Evolutionary conservation across 768 basidiomycete genomes (phyloP), one percentile per base, ranked within the genome.

Genomic region (Kwoniella newhampshirensis): DNA sequence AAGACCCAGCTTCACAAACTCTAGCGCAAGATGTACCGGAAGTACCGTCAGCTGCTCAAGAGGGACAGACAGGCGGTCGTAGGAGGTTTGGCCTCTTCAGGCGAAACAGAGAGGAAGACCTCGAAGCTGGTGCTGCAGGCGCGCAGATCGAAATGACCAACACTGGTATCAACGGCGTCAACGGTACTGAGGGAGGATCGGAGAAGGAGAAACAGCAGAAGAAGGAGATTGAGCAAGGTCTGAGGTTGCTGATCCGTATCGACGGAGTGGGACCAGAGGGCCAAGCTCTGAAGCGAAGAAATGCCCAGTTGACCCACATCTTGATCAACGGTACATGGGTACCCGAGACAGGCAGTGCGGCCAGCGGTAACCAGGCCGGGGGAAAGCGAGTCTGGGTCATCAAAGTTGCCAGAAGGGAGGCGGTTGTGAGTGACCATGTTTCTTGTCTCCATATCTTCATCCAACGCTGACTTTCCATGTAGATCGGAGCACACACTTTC

Each of bases 401-500:
- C 72, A 89, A 87, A 71, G 92, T 97, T 36, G 86, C 92, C 55
- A 88, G 91, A 74, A 83, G 92, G 41, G 92, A 97, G 75, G 92
- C 92, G 28, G 86, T 86, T 58, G 75, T 76, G 42, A 59, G 74
- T 70, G 15, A 12, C 18, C 15, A 35, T 6, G 13, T 1, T 28
- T 3, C 45, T 30, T 15, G 13, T 39, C 12, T 2, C 26, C 11
- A 21, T 43, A n/a, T 45, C 36, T 57, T 17, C 54, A 18, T 11
- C 32, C 6, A 54, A 6, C 13, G 41, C 41, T 54, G 23, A 44
- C 23, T 17, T 18, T 45, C 3, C 28, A 12, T 47, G 32, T 45
- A 88, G 86, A 96, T 97, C 69, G 92, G 92, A 2, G 82, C 87
- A 4, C 91, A 93, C 70, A 91, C 90, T 0, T 97, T 97, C 85